These are phyloP conservation scores for Diaporthe ilicicola DNA, from an alignment of 2,329 filamentous ascomycete species.

Conservation along the genomic window DNA sequence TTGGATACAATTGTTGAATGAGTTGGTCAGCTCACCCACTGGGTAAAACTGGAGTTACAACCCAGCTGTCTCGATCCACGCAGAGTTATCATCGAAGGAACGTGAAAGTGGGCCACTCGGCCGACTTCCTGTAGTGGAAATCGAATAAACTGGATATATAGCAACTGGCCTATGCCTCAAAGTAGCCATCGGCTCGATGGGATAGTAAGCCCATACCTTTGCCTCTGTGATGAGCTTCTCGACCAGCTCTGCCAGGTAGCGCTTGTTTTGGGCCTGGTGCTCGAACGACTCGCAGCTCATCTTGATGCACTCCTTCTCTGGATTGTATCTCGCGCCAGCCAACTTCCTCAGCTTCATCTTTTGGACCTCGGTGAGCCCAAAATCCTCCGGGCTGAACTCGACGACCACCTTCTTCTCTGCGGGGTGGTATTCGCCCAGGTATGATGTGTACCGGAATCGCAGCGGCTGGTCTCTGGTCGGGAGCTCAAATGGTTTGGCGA, in stretches of 20 bases:
- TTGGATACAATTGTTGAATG: no score
- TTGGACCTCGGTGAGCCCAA: constrained; percentile 74
- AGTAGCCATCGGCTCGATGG: no score
- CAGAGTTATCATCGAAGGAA: neutral
- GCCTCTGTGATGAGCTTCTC: constrained; percentile 77
- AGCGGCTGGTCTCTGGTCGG: constrained; percentile 76
- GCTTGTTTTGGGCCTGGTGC: constrained; percentile 94
- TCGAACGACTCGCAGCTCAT: constrained; percentile 92
- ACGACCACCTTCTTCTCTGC: constrained; percentile 94
- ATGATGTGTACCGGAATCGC: constrained; percentile 95
- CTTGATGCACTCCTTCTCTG: constrained; percentile 79
- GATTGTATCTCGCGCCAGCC: constrained; percentile 86
- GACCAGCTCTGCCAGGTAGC: constrained; percentile 85
- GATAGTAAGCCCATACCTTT: constrained; percentile 56
- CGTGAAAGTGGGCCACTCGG: neutral
- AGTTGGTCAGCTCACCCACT: neutral
- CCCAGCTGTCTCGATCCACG: neutral
- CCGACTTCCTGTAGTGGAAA: no score
- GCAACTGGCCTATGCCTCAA: no score
- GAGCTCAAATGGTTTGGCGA: constrained; percentile 81
- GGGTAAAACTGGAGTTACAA: neutral
- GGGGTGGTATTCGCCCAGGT: constrained; percentile 93
- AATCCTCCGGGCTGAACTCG: constrained; percentile 81
- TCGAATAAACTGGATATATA: neutral
- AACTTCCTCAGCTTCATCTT: constrained; percentile 87